These are phyloP conservation scores for Suillus spraguei DNA, from an alignment of 768 basidiomycete genomes.

Conservation along the genomic window DNA sequence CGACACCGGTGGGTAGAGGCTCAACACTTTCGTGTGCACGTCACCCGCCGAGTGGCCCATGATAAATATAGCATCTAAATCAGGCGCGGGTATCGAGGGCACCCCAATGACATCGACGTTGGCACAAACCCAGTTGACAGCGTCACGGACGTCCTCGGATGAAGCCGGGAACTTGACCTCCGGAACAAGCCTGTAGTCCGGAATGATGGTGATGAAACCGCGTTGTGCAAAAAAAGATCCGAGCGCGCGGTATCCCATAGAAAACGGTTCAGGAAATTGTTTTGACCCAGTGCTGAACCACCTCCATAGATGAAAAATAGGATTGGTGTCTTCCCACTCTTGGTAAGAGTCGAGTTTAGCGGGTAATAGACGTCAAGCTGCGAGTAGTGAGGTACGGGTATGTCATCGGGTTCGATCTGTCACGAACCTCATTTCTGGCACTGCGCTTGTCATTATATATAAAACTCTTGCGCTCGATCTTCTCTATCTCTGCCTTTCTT, in stretches of 20 bases:
- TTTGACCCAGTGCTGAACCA: conserved; percentile 58
- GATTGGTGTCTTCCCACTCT: conserved; percentile 42
- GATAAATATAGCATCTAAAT: conserved; percentile 46
- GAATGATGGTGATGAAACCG: conserved; percentile 65
- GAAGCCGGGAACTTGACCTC: conserved; percentile 55
- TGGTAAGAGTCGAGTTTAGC: conserved; percentile 24
- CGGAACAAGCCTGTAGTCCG: conserved; percentile 70
- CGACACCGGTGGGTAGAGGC: conserved; percentile 42
- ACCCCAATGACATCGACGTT: conserved; percentile 30
- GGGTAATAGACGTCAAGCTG: conserved; percentile 76
- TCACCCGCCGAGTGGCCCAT: conserved; percentile 69
- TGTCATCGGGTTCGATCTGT: not conserved
- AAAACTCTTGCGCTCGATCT: conserved; percentile 55
- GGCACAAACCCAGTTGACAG: conserved; percentile 53
- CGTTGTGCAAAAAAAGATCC: conserved; percentile 62
- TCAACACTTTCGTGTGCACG: conserved; percentile 46
- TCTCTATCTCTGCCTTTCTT: conserved; percentile 47
- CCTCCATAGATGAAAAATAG: conserved; percentile 72
- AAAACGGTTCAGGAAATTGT: conserved; percentile 46
- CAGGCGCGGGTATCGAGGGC: conserved; percentile 31
- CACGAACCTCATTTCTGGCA: conserved; percentile 3
- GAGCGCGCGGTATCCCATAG: conserved; percentile 56
- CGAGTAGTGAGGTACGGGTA: not conserved
- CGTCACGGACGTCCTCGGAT: conserved; percentile 61
- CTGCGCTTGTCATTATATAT: conserved; percentile 44